Evolutionary conservation across 106 monocot genomes (phyloP).

Genomic region (Alisma plantagoaquatica): DNA sequence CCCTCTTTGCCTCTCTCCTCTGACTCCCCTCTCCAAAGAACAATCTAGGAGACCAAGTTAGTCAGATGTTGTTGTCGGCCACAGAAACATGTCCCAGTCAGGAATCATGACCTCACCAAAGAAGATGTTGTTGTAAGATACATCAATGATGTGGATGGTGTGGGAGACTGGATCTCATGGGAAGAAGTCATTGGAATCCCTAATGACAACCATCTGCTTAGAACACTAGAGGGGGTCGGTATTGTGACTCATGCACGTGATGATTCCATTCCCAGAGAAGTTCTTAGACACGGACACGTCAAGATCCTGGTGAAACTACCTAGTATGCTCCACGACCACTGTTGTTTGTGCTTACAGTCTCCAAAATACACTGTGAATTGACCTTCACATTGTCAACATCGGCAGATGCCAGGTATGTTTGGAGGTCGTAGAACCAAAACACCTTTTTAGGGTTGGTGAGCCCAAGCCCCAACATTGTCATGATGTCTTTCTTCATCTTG

Average conservation of each 20-base stretch:
- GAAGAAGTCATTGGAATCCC: slow-evolving; percentile 95
- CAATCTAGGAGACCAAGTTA: too few relatives aligned
- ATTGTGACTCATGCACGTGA: slow-evolving; percentile 97
- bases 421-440: slow-evolving; percentile 73
- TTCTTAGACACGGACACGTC: slow-evolving; percentile 78
- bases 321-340: slow-evolving; percentile 69
- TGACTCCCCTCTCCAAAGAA: too few relatives aligned
- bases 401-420: slow-evolving; percentile 49
- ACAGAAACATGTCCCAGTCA: slow-evolving; percentile 99
- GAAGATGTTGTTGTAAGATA: slow-evolving; percentile 82
- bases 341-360: slow-evolving; percentile 65
- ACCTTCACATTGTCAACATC: slow-evolving; percentile 94
- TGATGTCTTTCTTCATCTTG: slow-evolving; percentile 33
- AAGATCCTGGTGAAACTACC: slow-evolving; percentile 72
- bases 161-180: slow-evolving; percentile 85
- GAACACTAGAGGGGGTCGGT: slow-evolving; percentile 78
- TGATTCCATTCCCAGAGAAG: slow-evolving; percentile 82
- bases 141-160: slow-evolving; percentile 90
- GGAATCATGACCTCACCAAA: slow-evolving; percentile 96
- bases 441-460: slow-evolving; percentile 59
- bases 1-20: too few relatives aligned
- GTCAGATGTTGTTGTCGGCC: too few relatives aligned
- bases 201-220: slow-evolving; percentile 77
- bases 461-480: slow-evolving; percentile 72
- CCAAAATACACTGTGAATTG: slow-evolving; percentile 78